Evolutionary conservation across 2,329 filamentous ascomycete species (phyloP).

Genomic region (Graphiopsis chlorocephala): DNA sequence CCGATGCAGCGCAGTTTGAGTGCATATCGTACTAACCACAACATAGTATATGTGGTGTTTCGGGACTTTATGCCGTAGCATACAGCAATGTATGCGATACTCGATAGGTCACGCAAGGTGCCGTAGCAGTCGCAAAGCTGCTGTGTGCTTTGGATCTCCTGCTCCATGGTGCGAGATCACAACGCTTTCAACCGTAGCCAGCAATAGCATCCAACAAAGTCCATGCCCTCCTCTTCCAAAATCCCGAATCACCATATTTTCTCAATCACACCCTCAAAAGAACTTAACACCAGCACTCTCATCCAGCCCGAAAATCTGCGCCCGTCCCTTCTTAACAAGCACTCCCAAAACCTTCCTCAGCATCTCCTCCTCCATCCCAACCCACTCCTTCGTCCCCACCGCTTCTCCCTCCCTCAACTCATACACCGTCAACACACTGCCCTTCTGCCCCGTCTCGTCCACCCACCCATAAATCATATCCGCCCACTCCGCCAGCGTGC

Average conservation of each 20-base stretch:
- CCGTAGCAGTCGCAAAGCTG: background rate
- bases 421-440: slow-evolving; percentile 85
- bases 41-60: background rate
- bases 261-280: slow-evolving; percentile 58
- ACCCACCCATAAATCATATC: slow-evolving; percentile 72
- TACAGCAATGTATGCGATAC: background rate
- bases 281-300: slow-evolving; percentile 94
- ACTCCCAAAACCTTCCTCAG: slow-evolving; percentile 75
- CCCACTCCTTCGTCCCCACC: slow-evolving; percentile 49
- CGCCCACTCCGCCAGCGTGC: slow-evolving; percentile 87
- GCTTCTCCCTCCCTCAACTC: slow-evolving; percentile 87
- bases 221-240: background rate
- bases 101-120: background rate
- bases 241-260: background rate
- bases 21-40: background rate
- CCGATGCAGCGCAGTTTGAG: background rate
- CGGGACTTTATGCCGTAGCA: background rate
- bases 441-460: slow-evolving; percentile 84
- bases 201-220: background rate
- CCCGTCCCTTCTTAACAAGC: slow-evolving; percentile 85
- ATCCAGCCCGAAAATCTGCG: slow-evolving; percentile 87
- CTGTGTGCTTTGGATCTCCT: background rate
- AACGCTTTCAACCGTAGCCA: background rate
- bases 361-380: slow-evolving; percentile 70
- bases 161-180: background rate